Evolutionary conservation across 805 yeast genomes (phyloP), one percentile per base, ranked within the genome.

Genomic region (Yarrowia osloensis): DNA sequence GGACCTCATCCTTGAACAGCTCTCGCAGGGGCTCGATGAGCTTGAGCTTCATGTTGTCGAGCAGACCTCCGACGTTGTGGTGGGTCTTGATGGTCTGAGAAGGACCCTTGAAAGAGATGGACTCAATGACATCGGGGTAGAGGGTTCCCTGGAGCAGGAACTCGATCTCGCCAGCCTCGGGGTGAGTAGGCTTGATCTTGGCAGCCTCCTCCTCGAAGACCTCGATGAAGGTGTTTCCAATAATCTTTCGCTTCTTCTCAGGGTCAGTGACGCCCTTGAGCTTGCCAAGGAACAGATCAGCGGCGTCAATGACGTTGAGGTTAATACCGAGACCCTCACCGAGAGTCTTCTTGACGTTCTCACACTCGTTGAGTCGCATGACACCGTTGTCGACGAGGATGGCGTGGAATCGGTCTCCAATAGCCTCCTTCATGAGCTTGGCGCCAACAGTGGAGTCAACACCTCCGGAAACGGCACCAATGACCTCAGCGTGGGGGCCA

Each of bases 371-470:
- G 76, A 88, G 83, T 82, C 99, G 88, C 90, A 95, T 88, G 77
- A 95, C 95, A 80, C 99, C 99, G 78, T 95, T 95, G 80, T 95
- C 99, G 70, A 95, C 99, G 76, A 91, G 85, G 74, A 95, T 93
- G 68, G 99, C 99, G 76, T 95, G 99, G 89, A 95, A 95, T 78
- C 99, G 87, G 75, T 91, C 95, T 77, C 99, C 99, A 79, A 95
- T 95, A 71, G 99, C 99, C 82, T 90, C 97, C 71, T 91, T 88
- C 97, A 95, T 89, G 77, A 95, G 85, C 84, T 94, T 95, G 71
- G 99, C 98, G 72, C 98, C 99, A 69, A 95, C 99, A 59, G 99
- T 95, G 65, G 99, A 95, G 81, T 95, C 99, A 70, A 95, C 99
- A 83, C 99, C 99, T 75, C 99, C 99, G 65, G 97, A 91, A 71